Conservation (phyloP, 306 rosid species). For the Crotalaria pallida region DNA sequence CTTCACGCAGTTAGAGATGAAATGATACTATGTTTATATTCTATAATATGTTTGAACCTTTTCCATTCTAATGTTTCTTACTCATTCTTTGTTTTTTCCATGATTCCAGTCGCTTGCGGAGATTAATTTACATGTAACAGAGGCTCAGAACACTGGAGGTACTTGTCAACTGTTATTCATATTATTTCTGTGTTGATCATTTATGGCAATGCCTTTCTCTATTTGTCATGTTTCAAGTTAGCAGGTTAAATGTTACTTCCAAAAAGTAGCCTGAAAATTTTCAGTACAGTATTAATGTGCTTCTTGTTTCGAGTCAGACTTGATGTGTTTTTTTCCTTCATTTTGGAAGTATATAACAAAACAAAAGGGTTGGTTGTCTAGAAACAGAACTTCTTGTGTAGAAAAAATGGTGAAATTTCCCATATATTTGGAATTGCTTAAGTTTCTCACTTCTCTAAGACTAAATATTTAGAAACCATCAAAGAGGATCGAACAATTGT, state of each 20-base stretch:
- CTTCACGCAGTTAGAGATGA: conserved; percentile 1
- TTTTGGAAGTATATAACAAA: not conserved
- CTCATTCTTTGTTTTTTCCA: conserved; percentile 24
- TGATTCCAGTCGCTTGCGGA: conserved; percentile 74
- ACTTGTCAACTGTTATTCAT: conserved; percentile 24
- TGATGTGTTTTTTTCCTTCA: conserved; percentile 2
- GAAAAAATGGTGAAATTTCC: not conserved
- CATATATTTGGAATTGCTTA: not conserved
- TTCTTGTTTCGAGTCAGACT: conserved; percentile 6
- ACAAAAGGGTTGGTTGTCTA: conserved; percentile 1
- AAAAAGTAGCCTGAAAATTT: conserved; percentile 13
- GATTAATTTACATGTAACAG: conserved; percentile 64
- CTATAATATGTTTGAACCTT: not conserved
- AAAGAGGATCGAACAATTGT: too few relatives aligned
- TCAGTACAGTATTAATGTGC: conserved; percentile 19
- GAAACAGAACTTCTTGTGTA: not conserved
- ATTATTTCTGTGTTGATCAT: conserved; percentile 13
- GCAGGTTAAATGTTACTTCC: conserved; percentile 8
- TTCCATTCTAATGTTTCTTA: conserved; percentile 21
- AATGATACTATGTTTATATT: not conserved
- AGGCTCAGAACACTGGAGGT: conserved; percentile 91
- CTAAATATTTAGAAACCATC: not conserved
- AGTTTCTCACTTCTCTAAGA: not conserved
- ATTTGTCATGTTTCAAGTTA: not conserved
- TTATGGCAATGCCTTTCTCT: not conserved